These are phyloP conservation scores for Proliferodiscus dingleyae DNA, from an alignment of 2,329 filamentous ascomycete species.

Conservation along the genomic window DNA sequence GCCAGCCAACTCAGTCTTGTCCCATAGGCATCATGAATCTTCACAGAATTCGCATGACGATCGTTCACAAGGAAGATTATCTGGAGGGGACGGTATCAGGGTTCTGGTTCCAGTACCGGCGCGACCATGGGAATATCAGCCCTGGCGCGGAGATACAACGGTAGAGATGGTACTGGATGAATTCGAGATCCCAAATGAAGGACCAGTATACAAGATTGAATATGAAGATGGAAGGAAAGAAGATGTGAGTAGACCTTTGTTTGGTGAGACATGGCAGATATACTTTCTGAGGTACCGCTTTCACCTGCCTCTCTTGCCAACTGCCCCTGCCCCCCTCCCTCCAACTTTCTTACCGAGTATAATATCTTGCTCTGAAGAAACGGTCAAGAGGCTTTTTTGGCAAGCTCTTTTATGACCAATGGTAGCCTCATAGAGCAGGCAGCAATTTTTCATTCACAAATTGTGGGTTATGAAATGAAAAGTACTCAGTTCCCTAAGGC, in stretches of 20 bases:
- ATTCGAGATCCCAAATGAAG: slow-evolving; percentile 13
- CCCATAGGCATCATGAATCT: slow-evolving; percentile 22
- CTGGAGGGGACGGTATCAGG: slow-evolving; percentile 15
- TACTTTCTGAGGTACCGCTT: too few relatives aligned
- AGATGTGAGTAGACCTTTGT: slow-evolving; percentile 25
- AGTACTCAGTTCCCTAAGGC: too few relatives aligned
- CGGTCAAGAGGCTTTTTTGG: neutral
- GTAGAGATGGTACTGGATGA: slow-evolving; percentile 30
- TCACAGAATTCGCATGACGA: slow-evolving; percentile 8
- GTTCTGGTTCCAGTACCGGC: slow-evolving; percentile 24
- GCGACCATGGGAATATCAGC: slow-evolving; percentile 27
- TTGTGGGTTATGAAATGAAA: too few relatives aligned
- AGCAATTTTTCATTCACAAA: too few relatives aligned
- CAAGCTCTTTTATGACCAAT: neutral
- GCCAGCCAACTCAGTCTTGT: slow-evolving; percentile 17
- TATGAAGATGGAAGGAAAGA: slow-evolving; percentile 30
- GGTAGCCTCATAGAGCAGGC: too few relatives aligned
- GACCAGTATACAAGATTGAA: slow-evolving; percentile 27
- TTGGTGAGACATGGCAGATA: neutral
- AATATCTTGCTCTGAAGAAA: neutral
- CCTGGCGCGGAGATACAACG: slow-evolving; percentile 24
- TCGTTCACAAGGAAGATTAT: neutral
- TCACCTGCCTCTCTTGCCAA: neutral
- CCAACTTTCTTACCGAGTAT: neutral
- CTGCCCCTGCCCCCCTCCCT: too few relatives aligned